Base-by-base conservation (phyloP, 2,329 filamentous ascomycete species). In the Fusarium nelsonii region DNA sequence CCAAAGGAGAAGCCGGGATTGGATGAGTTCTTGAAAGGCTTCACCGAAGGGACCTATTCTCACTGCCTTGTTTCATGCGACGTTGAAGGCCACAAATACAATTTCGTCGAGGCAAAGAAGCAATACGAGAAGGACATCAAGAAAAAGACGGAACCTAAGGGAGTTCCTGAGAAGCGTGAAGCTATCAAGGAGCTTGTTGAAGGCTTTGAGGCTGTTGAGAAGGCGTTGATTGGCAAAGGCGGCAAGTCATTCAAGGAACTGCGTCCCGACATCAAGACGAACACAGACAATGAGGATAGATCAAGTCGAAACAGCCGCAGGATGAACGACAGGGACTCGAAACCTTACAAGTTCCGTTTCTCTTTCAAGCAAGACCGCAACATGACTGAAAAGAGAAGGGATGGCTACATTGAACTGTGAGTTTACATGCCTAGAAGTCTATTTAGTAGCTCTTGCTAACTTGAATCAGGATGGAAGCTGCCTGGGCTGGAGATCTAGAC, bases 211-310 rank as follows among this genome's bases (percentile, higher is more conserved):
- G 28, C 56, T 32, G 51, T 74, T 18, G 67, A 82, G 11, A 78
- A 83, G 9, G 74, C 87, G 15, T 79, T 90, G 15, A 66, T 74
- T 0, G 82, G 86, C 6, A 87, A 84, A 59, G 88, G 86, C 1
- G 92, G 86, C 3, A 93, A 93, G 77, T 85, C 85, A 0, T 94
- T 92, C 74, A 74, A 78, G 14, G 86, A 94, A 46, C 78, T 93
- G 8, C 78, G 91, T 75, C 90, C 91, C 0, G 80, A 87, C 2
- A 77, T 84, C 58, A 75, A 79, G 28, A 71, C 74, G 3, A 48
- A 68, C 8, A 57, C 58, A 26, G 60, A 65, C 14, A 41, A 23
- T 14, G 43, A 26, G 45, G 51, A 58, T 26, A 28, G n/a, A 11
- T 33, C 37, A 26, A 37, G 44, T 16, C 45, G 34, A 18, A 26